A percentile compares a stretch with the other conserved stretches of the same genome.
Evolutionary conservation across 2,329 filamentous ascomycete genomes (phyloP).

Genomic region (Pseudogymnoascus sp.): DNA sequence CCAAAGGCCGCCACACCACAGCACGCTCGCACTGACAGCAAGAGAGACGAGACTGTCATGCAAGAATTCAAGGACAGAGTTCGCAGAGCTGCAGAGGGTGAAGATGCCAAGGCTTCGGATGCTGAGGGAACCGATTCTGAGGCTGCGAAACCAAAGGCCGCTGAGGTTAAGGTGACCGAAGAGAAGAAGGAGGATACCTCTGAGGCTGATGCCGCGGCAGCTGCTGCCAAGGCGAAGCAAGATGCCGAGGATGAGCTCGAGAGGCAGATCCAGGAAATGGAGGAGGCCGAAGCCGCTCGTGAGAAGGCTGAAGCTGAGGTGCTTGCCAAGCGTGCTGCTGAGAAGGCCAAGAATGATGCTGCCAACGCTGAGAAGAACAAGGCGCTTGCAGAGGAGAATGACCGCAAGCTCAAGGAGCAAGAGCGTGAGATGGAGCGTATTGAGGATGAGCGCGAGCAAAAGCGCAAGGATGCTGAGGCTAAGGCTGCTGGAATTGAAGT

Average conservation of each 20-base stretch:
- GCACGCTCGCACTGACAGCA: conserved; percentile 68
- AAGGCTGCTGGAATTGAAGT: conserved; percentile 18
- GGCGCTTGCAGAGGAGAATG: conserved; percentile 46
- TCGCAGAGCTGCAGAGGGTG: conserved; percentile 30
- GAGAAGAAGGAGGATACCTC: conserved; percentile 24
- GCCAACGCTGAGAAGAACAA: conserved; percentile 39
- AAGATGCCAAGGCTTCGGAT: conserved; percentile 29
- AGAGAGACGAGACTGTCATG: conserved; percentile 73
- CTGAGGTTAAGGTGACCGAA: conserved; percentile 26
- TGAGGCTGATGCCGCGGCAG: conserved; percentile 26
- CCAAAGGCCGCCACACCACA: conserved; percentile 62
- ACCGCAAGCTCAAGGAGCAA: conserved; percentile 61
- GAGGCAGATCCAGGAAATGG: conserved; percentile 53
- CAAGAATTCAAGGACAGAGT: conserved; percentile 62
- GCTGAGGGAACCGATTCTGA: conserved; percentile 24
- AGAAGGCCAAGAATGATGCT: conserved; percentile 30
- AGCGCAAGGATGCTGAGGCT: conserved; percentile 43
- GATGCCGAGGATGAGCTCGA: conserved; percentile 50
- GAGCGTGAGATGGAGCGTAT: conserved; percentile 65
- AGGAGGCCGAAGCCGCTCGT: conserved; percentile 27
- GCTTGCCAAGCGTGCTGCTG: conserved; percentile 22
- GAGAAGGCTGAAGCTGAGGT: conserved; percentile 24
- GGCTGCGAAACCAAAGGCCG: conserved; percentile 25
- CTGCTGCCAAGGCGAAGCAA: conserved; percentile 32
- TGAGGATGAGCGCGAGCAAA: conserved; percentile 61